Conservation (phyloP, 768 basidiomycete species). For the Lentinula raphanica region DNA sequence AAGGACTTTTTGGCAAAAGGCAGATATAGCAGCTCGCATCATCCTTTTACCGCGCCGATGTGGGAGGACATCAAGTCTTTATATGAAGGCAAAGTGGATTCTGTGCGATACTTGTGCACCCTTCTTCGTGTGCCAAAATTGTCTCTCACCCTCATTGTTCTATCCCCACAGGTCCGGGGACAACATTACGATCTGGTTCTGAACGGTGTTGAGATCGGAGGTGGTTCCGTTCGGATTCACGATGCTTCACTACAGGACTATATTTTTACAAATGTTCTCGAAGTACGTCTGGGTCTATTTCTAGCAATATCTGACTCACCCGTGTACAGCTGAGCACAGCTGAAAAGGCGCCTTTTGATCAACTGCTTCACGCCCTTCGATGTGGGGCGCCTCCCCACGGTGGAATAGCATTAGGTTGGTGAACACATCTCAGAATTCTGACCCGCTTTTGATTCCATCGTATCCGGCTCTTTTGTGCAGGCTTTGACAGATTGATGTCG, state of each 20-base stretch:
- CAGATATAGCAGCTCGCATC: slow-evolving; percentile 89
- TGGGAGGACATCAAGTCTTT: slow-evolving; percentile 79
- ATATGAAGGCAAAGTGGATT: slow-evolving; percentile 61
- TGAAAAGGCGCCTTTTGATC: slow-evolving; percentile 74
- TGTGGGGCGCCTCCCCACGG: slow-evolving; percentile 96
- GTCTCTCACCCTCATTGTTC: background rate
- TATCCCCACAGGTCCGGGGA: slow-evolving; percentile 63
- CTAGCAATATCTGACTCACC: background rate
- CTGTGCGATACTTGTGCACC: slow-evolving; percentile 34
- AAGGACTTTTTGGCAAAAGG: slow-evolving; percentile 83
- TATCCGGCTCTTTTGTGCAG: slow-evolving; percentile 36
- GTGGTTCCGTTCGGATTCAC: slow-evolving; percentile 90
- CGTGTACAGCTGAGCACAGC: slow-evolving; percentile 56
- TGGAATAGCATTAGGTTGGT: slow-evolving; percentile 81
- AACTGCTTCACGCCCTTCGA: slow-evolving; percentile 79
- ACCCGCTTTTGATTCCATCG: slow-evolving; percentile 11
- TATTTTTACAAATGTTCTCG: slow-evolving; percentile 69
- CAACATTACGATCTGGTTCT: slow-evolving; percentile 96
- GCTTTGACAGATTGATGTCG: slow-evolving; percentile 89
- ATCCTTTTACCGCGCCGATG: slow-evolving; percentile 96
- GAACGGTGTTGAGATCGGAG: slow-evolving; percentile 91
- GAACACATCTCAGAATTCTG: slow-evolving; percentile 20
- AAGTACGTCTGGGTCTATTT: slow-evolving; percentile 42
- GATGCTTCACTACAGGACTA: slow-evolving; percentile 83
- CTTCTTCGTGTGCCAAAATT: background rate